Base-by-base conservation (phyloP, 2,329 filamentous ascomycete species). In the Hysterium pulicare region DNA sequence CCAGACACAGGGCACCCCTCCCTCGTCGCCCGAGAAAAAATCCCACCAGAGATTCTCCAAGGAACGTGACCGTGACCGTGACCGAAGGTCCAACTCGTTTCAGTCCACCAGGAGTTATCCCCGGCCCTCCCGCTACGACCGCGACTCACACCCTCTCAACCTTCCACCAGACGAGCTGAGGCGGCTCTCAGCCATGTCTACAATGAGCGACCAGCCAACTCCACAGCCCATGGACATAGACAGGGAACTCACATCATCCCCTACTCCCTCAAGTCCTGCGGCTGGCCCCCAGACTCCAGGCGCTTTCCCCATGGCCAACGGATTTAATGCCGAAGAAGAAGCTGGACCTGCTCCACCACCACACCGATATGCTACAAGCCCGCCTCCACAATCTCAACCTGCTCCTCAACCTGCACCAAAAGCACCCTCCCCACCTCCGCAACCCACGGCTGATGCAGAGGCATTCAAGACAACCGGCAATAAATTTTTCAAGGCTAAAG, bases 401-500 rank as follows among this genome's bases (percentile, higher is more conserved):
- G 67, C 57, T 45, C 61, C 57, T 20, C 59, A 61, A 19, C 65
- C 70, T 4, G 66, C 66, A 42, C 62, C 70, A 9, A 61, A 61
- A 16, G 57, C 62, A 17, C 66, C 71, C 3, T 66, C 66, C 42
- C 63, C 70, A 10, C 61, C 60, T 13, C 62, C 67, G 44, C 61
- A 66, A 35, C 66, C 66, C n/a, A 69, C 71, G 32, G 86, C 91
- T 41, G 88, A 96, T 62, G 89, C 91, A 20, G 93, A 98, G 71
- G 77, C 82, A 10, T 95, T 85, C 79, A 98, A 98, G 76, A 81
- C 87, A 56, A 82, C 87, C 2, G 93, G 93, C 45, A 98, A 98
- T 73, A 93, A 93, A 61, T 91, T 88, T 62, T 98, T 96, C 79
- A 97, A 96, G 74, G 87, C 90, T 50, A 88, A 86, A 64, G 87